Evolutionary conservation across 2,329 filamentous ascomycete species (phyloP).

Genomic region (Pyricularia sp.): DNA sequence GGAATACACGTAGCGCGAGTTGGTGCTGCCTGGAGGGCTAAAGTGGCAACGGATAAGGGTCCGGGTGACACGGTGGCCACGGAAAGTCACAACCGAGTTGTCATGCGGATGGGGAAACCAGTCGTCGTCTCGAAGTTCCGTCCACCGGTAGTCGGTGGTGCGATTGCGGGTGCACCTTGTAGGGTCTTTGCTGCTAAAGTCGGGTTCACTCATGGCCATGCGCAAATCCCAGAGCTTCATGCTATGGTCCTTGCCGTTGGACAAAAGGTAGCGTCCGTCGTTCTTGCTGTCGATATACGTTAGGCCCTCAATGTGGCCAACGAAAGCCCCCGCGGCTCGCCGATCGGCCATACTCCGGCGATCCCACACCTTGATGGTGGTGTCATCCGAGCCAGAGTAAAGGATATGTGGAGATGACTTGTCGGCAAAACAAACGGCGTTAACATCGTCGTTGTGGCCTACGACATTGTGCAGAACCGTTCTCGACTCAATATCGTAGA

Average conservation of each 20-base stretch:
- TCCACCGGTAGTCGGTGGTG: conserved; percentile 69
- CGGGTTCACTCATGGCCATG: conserved; percentile 67
- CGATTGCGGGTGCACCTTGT: conserved; percentile 46
- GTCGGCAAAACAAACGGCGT: conserved; percentile 93
- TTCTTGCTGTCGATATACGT: conserved; percentile 60
- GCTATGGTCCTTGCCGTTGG: conserved; percentile 89
- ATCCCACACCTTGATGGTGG: conserved; percentile 93
- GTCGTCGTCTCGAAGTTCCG: conserved; percentile 48
- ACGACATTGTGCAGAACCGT: conserved; percentile 59
- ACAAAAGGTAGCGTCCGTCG: conserved; percentile 70
- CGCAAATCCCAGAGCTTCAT: conserved; percentile 96
- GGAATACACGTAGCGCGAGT: conserved; percentile 85
- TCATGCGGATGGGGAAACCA: conserved; percentile 70
- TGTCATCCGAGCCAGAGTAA: conserved; percentile 91
- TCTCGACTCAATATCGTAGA: conserved; percentile 82
- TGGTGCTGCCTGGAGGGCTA: conserved; percentile 71
- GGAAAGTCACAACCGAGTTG: conserved; percentile 86
- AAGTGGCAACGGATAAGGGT: conserved; percentile 95
- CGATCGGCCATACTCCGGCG: conserved; percentile 80
- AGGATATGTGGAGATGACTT: conserved; percentile 79
- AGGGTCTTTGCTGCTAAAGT: conserved; percentile 43
- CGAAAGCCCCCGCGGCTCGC: conserved; percentile 53
- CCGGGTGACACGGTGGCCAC: conserved; percentile 76
- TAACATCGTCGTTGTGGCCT: conserved; percentile 81
- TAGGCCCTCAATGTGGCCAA: conserved; percentile 52